Percentiles rank a stretch among this genome's conserved stretches.
Conservation (phyloP, 306 rosid species). For the Begonia peltatifolia region DNA sequence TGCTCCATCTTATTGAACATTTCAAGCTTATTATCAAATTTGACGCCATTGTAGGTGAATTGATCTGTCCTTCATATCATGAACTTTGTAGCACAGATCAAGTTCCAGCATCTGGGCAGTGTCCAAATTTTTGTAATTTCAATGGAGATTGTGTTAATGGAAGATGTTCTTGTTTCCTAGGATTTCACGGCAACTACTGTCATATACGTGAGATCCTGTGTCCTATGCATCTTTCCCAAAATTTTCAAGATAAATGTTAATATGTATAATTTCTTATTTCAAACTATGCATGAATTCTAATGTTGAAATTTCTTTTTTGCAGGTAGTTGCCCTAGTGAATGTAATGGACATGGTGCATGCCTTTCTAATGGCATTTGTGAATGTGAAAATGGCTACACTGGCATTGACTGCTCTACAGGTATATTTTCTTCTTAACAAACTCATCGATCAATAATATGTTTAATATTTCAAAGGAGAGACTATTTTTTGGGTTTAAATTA, state of each 20-base stretch:
- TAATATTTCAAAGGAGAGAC: too few species aligned
- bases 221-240: too few species aligned
- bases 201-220: conserved; percentile 67
- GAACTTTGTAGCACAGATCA: conserved; percentile 61
- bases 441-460: too few species aligned
- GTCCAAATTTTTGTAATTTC: conserved; percentile 61
- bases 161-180: conserved; percentile 72
- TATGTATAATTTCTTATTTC: conserved; percentile 10
- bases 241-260: conserved; percentile 42
- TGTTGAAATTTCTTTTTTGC: conserved; percentile 6
- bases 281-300: too few species aligned
- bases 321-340: conserved; percentile 68
- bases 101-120: conserved; percentile 42
- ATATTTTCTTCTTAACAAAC: not conserved
- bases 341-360: conserved; percentile 66
- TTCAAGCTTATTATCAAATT: not conserved
- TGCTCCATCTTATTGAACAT: not conserved
- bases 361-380: conserved; percentile 74
- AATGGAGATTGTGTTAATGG: conserved; percentile 97
- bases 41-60: conserved; percentile 38
- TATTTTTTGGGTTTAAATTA: too few species aligned
- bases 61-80: conserved; percentile 71
- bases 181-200: conserved; percentile 75
- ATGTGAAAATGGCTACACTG: conserved; percentile 71
- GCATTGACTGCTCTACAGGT: conserved; percentile 94